Evolutionary conservation across 805 yeast species (phyloP), one percentile per base, ranked within the genome.

Genomic region (Saturnispora kantuleensis): DNA sequence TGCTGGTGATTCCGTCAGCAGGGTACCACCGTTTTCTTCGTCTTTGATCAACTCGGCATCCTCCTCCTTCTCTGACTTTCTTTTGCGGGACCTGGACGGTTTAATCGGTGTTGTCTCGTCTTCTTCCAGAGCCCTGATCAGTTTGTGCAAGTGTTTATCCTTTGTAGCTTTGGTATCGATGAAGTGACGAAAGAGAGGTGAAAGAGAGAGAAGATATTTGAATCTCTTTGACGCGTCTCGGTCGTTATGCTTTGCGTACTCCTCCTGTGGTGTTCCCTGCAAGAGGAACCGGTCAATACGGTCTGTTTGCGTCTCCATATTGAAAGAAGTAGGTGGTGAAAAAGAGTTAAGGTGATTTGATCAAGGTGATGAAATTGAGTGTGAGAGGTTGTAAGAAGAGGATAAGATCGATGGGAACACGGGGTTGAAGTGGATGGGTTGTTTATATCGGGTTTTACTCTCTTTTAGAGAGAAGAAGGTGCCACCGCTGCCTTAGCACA

Each of bases 21-120:
- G 79, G 3, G 81, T 69, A 50, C 76, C 50, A 76, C 86, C 85
- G 41, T 70, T 77, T 48, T 79, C 88, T 61, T 87, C 96, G 47
- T 84, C 96, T 46, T 79, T 77, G 56, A 90, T 71, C 47, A 90
- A 70, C 61, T 90, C 97, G 2, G 87, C 94, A 61, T 90, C 97
- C 64, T 90, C 98, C 62, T 90, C 97, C 63, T 86, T 83, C 63
- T 93, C 97, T 0, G 96, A 79, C 57, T 89, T 93, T 51, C 97
- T 74, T 44, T 84, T 78, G 26, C 26, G 26, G 26, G 26, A 21
- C 40, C 93, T 79, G 26, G 45, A 39, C n/a, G 31, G 10, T 9
- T 21, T 37, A 2, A 42, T 36, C 4, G 33, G 13, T 18, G 31
- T 26, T 8, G 48, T 67, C 18, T 70, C 69, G 28, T 63, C 59